Evolutionary conservation across 164 flowering plant genomes (phyloP), one percentile per base, ranked within the genome.

Genomic region (Cinnamomum chago): DNA sequence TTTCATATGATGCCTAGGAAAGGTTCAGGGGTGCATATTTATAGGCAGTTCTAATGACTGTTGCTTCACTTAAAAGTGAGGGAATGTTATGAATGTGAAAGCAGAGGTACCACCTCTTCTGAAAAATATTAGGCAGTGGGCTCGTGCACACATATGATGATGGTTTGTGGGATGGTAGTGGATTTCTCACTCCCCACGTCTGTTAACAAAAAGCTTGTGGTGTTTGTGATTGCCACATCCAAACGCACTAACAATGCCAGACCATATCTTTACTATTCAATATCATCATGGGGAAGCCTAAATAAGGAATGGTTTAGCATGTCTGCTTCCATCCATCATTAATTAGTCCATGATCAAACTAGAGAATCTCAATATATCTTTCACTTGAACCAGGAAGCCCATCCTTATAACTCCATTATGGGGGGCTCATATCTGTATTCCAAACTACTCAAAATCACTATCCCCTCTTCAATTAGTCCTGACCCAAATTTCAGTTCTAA

Each of bases 151-250:
- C 64, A 15, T 25, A 17, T 7, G 73, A 58, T 60, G 28, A 40
- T 62, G n/a, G 5, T 5, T 40, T 40, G 1, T 22, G 68, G 30
- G n/a, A 35, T 27, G 33, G 13, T 64, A 72, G 68, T 72, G 75
- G 75, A 65, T 22, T 40, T 40, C 15, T 27, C 55, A 79, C 12
- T 62, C 58, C 15, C 58, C 68, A 82, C 12, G 23, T 64, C 12
- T 67, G 73, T 82, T 25, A 67, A 1, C 47, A 20, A 67, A 18
- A 14, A 17, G 9, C 11, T 67, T 13, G 20, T 20, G n/a, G 17
- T 28, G 70, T 4, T 27, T 30, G 70, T 67, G 70, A 6, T 10
- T 5, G 70, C 50, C 70, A 67, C 70, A 12, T 28, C 70, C 70
- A 67, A 28, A 0, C 35, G 70, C 50, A 67, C 70, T 67, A 27